These are phyloP conservation scores for Saussurea involucrata DNA, from an alignment of 129 eudicot genomes.

Conservation along the genomic window DNA sequence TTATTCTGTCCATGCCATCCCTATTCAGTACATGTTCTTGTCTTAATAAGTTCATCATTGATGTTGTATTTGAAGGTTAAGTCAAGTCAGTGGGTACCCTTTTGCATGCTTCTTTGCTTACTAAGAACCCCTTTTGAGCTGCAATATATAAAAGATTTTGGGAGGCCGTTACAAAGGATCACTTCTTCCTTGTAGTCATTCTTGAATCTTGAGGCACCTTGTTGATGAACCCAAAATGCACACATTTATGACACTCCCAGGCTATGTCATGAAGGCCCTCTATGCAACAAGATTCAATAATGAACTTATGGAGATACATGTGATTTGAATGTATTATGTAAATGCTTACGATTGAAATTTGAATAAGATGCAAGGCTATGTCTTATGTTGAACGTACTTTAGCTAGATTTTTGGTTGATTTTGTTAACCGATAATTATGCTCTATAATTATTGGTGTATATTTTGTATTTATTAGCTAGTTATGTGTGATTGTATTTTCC, in stretches of 20 bases:
- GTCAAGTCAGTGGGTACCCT: too few relatives aligned
- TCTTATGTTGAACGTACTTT: too few relatives aligned
- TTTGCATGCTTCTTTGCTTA: neutral
- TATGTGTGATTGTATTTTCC: too few relatives aligned
- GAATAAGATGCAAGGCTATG: neutral
- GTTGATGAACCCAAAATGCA: too few relatives aligned
- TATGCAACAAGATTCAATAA: neutral
- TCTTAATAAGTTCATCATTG: neutral
- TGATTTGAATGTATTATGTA: neutral
- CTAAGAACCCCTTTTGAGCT: neutral
- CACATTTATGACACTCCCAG: too few relatives aligned
- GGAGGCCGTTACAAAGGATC: neutral
- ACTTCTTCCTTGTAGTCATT: neutral
- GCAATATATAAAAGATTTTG: neutral
- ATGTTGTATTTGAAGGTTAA: neutral
- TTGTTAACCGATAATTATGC: too few relatives aligned
- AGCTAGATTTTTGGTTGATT: too few relatives aligned
- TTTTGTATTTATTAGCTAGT: too few relatives aligned
- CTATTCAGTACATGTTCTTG: neutral
- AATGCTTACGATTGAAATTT: neutral
- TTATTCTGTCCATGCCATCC: neutral
- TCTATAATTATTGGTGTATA: too few relatives aligned
- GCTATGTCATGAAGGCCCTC: too few relatives aligned
- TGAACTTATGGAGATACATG: neutral
- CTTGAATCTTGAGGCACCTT: too few relatives aligned